Conservation (phyloP, 495 filamentous ascomycete species). For the Xylaria palmicola region DNA sequence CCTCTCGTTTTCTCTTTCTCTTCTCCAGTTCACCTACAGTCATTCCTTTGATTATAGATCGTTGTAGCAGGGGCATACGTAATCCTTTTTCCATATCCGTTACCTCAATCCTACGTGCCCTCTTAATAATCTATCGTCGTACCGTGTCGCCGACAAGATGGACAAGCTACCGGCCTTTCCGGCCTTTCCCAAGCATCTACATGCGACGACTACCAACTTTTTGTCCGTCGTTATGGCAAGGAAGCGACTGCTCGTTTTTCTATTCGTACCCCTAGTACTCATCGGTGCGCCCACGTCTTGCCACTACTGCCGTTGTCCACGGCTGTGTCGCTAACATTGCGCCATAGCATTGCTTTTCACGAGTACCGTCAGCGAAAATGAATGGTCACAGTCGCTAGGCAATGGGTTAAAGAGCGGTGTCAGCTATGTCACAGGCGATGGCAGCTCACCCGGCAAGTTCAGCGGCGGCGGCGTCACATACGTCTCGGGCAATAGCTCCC, state of each 20-base stretch:
- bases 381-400: constrained; percentile 33
- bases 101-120: background rate
- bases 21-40: constrained; percentile 11
- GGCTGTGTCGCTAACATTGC: background rate
- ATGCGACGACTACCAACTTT: constrained; percentile 14
- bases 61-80: constrained; percentile 1
- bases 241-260: constrained; percentile 28
- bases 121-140: constrained; percentile 3
- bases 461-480: constrained; percentile 10
- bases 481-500: constrained; percentile 16
- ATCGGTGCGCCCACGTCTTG: constrained; percentile 18
- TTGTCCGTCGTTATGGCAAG: constrained; percentile 33
- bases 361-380: constrained; percentile 28
- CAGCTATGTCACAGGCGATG: constrained; percentile 33
- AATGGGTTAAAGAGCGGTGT: constrained; percentile 31
- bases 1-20: background rate
- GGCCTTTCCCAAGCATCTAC: constrained; percentile 14
- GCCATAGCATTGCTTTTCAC: constrained; percentile 26
- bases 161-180: constrained; percentile 26
- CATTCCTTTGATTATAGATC: constrained; percentile 13
- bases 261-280: constrained; percentile 30
- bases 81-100: constrained; percentile 1
- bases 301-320: background rate
- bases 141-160: constrained; percentile 14
- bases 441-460: constrained; percentile 13